Conservation (phyloP, 1,284 basidiomycete genomes). For the Ustilago tritici region DNA sequence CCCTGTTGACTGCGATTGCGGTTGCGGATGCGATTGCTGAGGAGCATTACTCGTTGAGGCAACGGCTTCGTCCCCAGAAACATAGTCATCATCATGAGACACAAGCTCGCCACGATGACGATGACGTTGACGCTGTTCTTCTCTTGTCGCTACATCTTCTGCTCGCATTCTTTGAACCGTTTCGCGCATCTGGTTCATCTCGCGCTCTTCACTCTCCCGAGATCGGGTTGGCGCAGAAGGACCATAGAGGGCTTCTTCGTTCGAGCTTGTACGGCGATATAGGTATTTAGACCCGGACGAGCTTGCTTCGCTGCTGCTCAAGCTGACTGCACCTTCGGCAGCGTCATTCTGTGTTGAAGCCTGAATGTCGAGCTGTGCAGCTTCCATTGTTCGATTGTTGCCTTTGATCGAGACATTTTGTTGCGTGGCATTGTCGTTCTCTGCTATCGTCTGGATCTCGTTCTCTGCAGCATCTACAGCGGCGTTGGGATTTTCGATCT, state of each 20-base stretch:
- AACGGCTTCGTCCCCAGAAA: neutral
- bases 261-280: conserved; percentile 11
- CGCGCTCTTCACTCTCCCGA: neutral
- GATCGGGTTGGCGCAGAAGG: neutral
- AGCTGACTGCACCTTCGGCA: neutral
- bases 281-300: neutral
- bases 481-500: neutral
- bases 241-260: conserved; percentile 8
- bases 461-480: neutral
- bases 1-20: neutral
- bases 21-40: neutral
- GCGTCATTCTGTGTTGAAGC: neutral
- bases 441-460: neutral
- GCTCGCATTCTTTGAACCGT: neutral
- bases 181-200: conserved; percentile 1
- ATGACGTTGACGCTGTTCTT: neutral
- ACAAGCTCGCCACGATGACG: neutral
- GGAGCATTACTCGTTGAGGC: neutral
- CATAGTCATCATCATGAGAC: neutral
- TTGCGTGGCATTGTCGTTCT: neutral
- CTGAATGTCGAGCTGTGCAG: neutral
- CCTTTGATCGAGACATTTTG: neutral
- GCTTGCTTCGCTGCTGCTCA: neutral
- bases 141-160: neutral
- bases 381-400: neutral